Conservation (phyloP, 108 stramenopile genomes). For the Aureococcus anophagefferens region DNA sequence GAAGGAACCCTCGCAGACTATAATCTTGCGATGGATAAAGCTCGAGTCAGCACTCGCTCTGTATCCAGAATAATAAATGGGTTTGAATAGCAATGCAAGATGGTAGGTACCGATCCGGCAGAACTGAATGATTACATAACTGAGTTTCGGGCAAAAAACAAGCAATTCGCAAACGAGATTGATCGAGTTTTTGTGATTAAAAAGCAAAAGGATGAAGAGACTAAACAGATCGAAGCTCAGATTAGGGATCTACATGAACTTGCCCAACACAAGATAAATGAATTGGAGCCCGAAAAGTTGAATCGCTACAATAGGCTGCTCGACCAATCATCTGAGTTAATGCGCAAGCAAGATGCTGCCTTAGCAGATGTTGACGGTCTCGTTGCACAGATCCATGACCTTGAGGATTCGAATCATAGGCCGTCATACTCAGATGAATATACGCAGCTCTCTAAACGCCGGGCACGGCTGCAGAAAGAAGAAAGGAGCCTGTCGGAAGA, state of each 20-base stretch:
- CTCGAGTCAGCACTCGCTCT: constrained; percentile 19
- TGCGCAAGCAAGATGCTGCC: background rate
- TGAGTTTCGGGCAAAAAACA: constrained; percentile 17
- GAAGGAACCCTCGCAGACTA: constrained; percentile 57
- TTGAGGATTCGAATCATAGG: background rate
- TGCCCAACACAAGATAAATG: constrained; percentile 41
- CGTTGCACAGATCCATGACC: background rate
- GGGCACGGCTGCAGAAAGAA: background rate
- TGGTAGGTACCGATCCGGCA: constrained; percentile 31
- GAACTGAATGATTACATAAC: constrained; percentile 35
- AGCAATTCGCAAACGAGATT: constrained; percentile 11
- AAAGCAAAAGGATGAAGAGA: constrained; percentile 35
- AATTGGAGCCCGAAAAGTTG: constrained; percentile 37
- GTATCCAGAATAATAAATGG: no score
- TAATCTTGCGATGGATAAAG: constrained; percentile 59
- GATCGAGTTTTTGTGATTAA: constrained; percentile 45
- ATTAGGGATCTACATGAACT: constrained; percentile 23
- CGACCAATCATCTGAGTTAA: background rate
- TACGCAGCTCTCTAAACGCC: background rate
- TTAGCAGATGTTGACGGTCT: constrained; percentile 4
- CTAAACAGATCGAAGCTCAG: constrained; percentile 30
- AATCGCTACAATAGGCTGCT: constrained; percentile 4
- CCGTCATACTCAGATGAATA: background rate
- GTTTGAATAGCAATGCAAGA: no score
- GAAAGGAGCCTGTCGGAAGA: background rate